Evolutionary conservation across 2,329 filamentous ascomycete genomes (phyloP).

Genomic region (Dactylonectria macrodidyma): DNA sequence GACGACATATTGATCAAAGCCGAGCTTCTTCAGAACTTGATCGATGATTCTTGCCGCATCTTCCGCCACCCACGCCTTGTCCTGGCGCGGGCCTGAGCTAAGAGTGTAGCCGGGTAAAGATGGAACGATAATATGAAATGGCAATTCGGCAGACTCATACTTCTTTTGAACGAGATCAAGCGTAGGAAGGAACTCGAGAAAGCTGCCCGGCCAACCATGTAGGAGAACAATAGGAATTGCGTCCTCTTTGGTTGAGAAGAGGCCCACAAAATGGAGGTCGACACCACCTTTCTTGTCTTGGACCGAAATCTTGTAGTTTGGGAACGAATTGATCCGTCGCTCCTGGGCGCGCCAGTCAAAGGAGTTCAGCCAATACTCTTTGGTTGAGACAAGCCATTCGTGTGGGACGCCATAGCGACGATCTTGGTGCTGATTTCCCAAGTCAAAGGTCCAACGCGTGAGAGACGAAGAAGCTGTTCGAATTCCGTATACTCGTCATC

Average conservation of each 20-base stretch:
- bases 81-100: not conserved
- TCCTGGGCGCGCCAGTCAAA: slow-evolving; percentile 8
- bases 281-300: not conserved
- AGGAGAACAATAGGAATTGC: slow-evolving; percentile 11
- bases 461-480: not conserved
- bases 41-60: slow-evolving; percentile 7
- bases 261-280: slow-evolving; percentile 9
- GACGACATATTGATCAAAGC: slow-evolving; percentile 4
- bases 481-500: not conserved
- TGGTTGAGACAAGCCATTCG: not conserved
- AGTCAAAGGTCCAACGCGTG: not conserved
- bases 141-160: not conserved
- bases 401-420: not conserved
- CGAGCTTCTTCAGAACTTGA: not conserved
- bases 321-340: slow-evolving; percentile 2
- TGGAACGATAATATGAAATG: slow-evolving; percentile 6
- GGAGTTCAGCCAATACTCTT: slow-evolving; percentile 1
- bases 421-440: slow-evolving; percentile 1
- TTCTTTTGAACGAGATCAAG: not conserved
- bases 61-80: not conserved
- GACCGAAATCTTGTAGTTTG: not conserved
- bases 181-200: slow-evolving; percentile 14
- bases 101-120: slow-evolving; percentile 10
- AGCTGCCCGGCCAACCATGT: slow-evolving; percentile 18
- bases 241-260: not conserved